Evolutionary conservation across 768 basidiomycete species (phyloP), one percentile per base, ranked within the genome.

Genomic region (Xanthoconium purpureum): DNA sequence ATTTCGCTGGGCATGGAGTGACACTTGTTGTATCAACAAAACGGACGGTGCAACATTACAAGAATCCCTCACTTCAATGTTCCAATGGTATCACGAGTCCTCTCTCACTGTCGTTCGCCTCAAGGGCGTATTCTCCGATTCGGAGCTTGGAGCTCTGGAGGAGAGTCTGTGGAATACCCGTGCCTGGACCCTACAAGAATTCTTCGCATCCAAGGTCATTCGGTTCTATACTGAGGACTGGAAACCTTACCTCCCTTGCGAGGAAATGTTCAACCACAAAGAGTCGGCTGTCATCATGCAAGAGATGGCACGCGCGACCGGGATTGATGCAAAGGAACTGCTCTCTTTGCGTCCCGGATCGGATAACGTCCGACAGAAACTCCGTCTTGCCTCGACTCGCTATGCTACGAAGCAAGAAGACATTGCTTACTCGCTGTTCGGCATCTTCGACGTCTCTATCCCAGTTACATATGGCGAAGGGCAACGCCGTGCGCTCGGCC

Each of bases 51-150:
- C 59, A 14, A 57, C 35, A 18, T 50, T 70, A 14, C 55, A 62
- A 32, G 57, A 64, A 36, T 71, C 68, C 33, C 54, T 70, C 2
- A 52, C 49, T 6, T 69, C 69, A 0, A 71, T 70, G 68, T 70
- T 63, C 33, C 49, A 50, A 45, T 70, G 68, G 68, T 70, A 70
- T 40, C 55, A 61, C 11, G 42, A 55, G 14, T 68, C 68, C 2
- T 56, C 67, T 6, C 54, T 69, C 39, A 69, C 67, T 1, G 12
- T 64, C n/a, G 62, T 66, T 42, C 60, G 66, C 35, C 64, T 69
- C 30, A 44, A 45, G 3, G 62, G 58, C 10, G 62, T 66, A 44
- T 38, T 42, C 10, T 18, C 56, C 8, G 53, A 48, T 42, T 47
- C 50, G 18, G 49, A 52, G 10, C 57, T 54, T 7, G 52, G 56